These are phyloP conservation scores for Ophiostoma quercus DNA, from an alignment of 2,329 filamentous ascomycete genomes.

Conservation along the genomic window DNA sequence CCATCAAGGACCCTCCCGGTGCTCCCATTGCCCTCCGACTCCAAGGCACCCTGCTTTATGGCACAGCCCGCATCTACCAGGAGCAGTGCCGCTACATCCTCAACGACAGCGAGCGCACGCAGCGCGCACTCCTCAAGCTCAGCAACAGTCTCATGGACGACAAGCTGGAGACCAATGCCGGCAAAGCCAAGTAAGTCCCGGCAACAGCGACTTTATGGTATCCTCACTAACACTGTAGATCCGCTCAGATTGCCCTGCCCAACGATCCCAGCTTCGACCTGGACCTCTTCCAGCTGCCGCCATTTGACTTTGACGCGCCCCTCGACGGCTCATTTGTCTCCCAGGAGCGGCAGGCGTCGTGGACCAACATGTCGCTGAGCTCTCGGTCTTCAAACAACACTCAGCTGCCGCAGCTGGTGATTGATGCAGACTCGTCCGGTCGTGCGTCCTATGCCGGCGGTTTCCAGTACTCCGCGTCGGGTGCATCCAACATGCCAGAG, in stretches of 20 bases:
- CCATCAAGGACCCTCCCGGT: conserved; percentile 70
- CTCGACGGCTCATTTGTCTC: conserved; percentile 32
- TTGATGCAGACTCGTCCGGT: conserved; percentile 33
- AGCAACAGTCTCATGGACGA: conserved; percentile 57
- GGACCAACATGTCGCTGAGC: conserved; percentile 25
- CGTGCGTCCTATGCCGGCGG: conserved; percentile 22
- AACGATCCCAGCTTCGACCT: conserved; percentile 81
- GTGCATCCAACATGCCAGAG: conserved; percentile 22
- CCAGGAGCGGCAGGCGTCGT: conserved; percentile 25
- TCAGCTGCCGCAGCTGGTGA: conserved; percentile 43
- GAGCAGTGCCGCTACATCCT: conserved; percentile 87
- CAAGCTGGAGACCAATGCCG: conserved; percentile 64
- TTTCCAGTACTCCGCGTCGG: conserved; percentile 24
- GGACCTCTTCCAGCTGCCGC: conserved; percentile 45
- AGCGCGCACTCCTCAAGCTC: conserved; percentile 58
- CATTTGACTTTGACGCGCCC: conserved; percentile 45
- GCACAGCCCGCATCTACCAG: conserved; percentile 75
- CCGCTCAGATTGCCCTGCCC: conserved; percentile 67
- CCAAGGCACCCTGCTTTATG: conserved; percentile 82
- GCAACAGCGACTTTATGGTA: conserved; percentile 19
- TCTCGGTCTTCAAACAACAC: conserved; percentile 33
- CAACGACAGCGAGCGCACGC: conserved; percentile 66
- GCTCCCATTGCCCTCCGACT: conserved; percentile 85
- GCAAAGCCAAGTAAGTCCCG: conserved; percentile 54
- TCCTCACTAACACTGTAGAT: conserved; percentile 22